Evolutionary conservation across 78 protist species (phyloP).

Genomic region (Tieghemostelium lacteum): DNA sequence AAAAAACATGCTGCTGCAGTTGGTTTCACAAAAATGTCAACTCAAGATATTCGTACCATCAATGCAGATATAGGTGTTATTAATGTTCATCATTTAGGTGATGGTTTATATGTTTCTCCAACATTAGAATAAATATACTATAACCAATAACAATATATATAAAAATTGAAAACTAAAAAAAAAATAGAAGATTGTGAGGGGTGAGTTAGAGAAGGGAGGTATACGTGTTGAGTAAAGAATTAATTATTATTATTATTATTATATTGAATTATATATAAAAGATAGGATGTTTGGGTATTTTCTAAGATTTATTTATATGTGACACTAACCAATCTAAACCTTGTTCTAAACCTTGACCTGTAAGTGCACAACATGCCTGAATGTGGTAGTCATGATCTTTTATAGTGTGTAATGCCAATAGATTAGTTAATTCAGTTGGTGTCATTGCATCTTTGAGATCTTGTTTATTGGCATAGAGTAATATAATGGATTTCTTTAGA

Average conservation of each 20-base stretch:
- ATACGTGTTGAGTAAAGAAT: too few species aligned
- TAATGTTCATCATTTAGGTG: conserved; percentile 69
- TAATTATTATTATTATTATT: background rate
- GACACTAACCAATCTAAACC: conserved; percentile 85
- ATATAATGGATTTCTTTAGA: conserved; percentile 56
- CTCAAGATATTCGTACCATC: conserved; percentile 63
- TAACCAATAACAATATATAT: background rate
- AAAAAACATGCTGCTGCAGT: conserved; percentile 77
- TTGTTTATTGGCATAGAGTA: conserved; percentile 90
- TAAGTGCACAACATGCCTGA: conserved; percentile 74
- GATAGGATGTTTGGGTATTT: background rate
- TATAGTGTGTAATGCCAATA: conserved; percentile 67
- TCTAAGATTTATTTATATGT: conserved; percentile 34
- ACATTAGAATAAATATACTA: conserved; percentile 16
- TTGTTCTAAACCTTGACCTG: conserved; percentile 71
- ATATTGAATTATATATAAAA: background rate
- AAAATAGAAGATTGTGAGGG: background rate
- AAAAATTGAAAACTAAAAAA: background rate
- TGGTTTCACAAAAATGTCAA: conserved; percentile 80
- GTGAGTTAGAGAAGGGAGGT: background rate
- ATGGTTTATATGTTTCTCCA: conserved; percentile 44
- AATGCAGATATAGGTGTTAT: conserved; percentile 62
- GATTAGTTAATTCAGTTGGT: conserved; percentile 83
- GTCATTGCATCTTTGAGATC: conserved; percentile 89
- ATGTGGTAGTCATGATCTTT: conserved; percentile 87